These are phyloP conservation scores for Bacidia gigantensis DNA, from an alignment of 495 filamentous ascomycete species.

Conservation along the genomic window DNA sequence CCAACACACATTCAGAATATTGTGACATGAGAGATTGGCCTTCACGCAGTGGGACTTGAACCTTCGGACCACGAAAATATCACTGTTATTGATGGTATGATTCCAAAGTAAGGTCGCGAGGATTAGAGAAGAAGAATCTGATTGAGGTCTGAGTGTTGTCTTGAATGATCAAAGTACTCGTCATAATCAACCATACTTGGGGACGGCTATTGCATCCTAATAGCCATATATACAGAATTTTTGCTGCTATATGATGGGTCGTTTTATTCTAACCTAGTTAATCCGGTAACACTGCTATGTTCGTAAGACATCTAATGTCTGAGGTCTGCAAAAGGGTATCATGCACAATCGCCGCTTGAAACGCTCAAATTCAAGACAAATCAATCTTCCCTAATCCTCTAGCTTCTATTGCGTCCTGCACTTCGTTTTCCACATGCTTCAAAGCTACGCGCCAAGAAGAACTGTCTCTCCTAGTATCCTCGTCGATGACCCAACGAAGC, in stretches of 20 bases:
- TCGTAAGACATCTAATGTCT: neutral
- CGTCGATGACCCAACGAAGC: constrained; percentile 57
- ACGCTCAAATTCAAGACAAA: constrained; percentile 22
- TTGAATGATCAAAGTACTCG: too few species aligned
- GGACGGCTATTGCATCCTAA: too few species aligned
- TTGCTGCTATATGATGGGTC: too few species aligned
- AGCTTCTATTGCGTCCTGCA: constrained; percentile 44
- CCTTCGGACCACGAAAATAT: neutral
- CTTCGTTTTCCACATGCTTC: constrained; percentile 36
- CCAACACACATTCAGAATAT: constrained; percentile 43
- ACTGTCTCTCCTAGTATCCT: constrained; percentile 23
- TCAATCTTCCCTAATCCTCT: constrained; percentile 53
- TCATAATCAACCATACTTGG: too few species aligned
- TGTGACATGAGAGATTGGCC: constrained; percentile 52
- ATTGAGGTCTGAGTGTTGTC: too few species aligned
- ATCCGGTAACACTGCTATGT: too few species aligned
- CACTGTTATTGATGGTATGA: neutral
- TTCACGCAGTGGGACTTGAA: constrained; percentile 25
- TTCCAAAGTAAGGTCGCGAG: neutral
- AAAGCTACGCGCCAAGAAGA: constrained; percentile 40
- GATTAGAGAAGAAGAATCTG: too few species aligned
- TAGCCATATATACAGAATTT: too few species aligned
- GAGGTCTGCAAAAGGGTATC: neutral
- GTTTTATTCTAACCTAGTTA: too few species aligned
- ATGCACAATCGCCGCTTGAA: neutral